Conservation (phyloP, 2,329 filamentous ascomycete genomes). For the Keithomyces neogunnii region DNA sequence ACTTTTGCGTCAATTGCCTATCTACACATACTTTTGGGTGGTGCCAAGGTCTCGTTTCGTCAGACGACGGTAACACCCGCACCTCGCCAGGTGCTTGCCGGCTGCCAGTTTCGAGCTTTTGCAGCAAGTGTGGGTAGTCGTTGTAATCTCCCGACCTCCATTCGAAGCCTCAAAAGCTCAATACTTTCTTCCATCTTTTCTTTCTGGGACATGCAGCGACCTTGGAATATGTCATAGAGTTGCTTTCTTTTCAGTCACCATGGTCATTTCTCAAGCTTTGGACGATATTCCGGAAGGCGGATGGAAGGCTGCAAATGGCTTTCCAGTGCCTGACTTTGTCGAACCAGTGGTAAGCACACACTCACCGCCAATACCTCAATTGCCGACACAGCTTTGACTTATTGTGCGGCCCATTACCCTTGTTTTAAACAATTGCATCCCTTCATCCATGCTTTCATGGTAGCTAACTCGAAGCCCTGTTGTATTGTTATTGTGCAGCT, state of each 20-base stretch:
- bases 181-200: too few species aligned
- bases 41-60: background rate
- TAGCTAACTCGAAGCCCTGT: background rate
- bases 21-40: too few species aligned
- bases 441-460: background rate
- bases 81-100: background rate
- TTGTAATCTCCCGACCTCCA: too few species aligned
- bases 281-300: conserved; percentile 13
- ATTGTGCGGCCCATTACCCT: background rate
- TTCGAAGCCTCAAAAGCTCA: too few species aligned
- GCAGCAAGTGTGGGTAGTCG: too few species aligned
- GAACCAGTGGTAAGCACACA: conserved; percentile 21
- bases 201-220: background rate
- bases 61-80: background rate
- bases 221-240: background rate
- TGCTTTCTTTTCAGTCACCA: background rate
- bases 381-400: background rate
- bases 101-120: background rate
- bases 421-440: background rate
- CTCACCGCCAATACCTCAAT: background rate
- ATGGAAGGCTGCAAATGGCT: conserved; percentile 16
- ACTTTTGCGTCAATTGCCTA: too few species aligned
- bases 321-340: conserved; percentile 24
- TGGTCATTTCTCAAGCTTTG: conserved; percentile 1
- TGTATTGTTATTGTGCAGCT: conserved; percentile 15